Evolutionary conservation across 169 alveolate species (phyloP).

Genomic region (Fabrea salina): DNA sequence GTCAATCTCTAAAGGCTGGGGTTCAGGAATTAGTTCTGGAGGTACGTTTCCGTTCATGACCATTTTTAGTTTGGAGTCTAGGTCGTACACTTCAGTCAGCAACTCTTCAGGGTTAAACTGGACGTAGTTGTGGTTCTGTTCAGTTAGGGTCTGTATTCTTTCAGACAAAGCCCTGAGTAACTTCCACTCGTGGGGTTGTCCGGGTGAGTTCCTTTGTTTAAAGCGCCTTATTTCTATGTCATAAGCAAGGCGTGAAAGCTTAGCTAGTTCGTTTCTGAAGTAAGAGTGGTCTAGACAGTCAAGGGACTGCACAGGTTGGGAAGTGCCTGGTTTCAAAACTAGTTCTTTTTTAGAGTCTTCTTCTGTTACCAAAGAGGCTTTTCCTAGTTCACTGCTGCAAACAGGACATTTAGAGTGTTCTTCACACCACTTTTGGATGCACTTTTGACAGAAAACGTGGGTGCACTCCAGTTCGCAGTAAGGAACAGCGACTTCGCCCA

Average conservation of each 20-base stretch:
- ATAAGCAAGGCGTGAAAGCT: not conserved
- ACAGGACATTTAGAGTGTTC: constrained; percentile 1
- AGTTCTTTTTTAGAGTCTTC: not conserved
- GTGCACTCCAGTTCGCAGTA: not conserved
- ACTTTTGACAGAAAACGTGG: not conserved
- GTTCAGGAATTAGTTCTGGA: not conserved
- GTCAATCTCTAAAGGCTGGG: not conserved
- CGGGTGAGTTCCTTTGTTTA: constrained; percentile 7
- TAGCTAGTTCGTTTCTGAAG: constrained; percentile 13
- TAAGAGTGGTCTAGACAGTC: constrained; percentile 4
- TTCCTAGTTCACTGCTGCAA: not conserved
- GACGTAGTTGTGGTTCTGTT: not conserved
- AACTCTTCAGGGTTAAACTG: constrained; percentile 1
- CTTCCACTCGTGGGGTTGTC: constrained; percentile 11
- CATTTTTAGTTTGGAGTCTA: not conserved
- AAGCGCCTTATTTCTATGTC: not conserved
- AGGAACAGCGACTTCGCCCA: not conserved
- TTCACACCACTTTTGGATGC: constrained; percentile 27
- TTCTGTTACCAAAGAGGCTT: not conserved
- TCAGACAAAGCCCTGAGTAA: not conserved
- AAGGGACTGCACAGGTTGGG: not conserved
- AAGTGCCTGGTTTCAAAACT: not conserved
- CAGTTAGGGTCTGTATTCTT: not conserved
- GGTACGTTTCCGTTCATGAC: not conserved
- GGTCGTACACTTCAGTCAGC: constrained; percentile 7